Conservation (phyloP, 768 basidiomycete species). For the Podaxis mareebaensis region DNA sequence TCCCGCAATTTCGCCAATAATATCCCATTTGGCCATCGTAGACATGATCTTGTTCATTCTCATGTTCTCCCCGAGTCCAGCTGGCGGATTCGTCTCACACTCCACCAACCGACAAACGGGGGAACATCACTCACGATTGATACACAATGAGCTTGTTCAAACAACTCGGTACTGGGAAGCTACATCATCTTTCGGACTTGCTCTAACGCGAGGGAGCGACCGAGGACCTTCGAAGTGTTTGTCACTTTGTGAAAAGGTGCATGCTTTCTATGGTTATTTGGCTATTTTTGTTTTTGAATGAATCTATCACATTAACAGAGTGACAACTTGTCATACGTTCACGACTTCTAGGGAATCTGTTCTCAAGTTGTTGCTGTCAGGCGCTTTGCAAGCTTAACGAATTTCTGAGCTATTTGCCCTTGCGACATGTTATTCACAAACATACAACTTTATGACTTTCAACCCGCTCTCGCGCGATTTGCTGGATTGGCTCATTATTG, state of each 20-base stretch:
- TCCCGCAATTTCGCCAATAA: slow-evolving; percentile 31
- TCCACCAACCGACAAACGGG: slow-evolving; percentile 48
- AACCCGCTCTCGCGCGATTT: slow-evolving; percentile 76
- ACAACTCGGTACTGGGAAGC: slow-evolving; percentile 89
- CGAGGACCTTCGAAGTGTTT: slow-evolving; percentile 82
- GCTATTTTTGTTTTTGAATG: slow-evolving; percentile 11
- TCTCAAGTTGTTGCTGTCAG: slow-evolving; percentile 86
- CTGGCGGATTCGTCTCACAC: slow-evolving; percentile 18
- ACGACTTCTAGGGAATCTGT: slow-evolving; percentile 86
- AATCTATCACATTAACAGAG: slow-evolving; percentile 44
- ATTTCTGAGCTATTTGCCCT: slow-evolving; percentile 78
- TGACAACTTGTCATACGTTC: slow-evolving; percentile 89
- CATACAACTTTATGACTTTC: slow-evolving; percentile 91
- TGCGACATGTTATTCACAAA: slow-evolving; percentile 98
- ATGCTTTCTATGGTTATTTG: slow-evolving; percentile 23
- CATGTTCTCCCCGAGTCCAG: slow-evolving; percentile 55
- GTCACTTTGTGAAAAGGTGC: slow-evolving; percentile 95
- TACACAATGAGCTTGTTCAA: slow-evolving; percentile 84
- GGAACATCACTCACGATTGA: slow-evolving; percentile 88
- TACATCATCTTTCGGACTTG: slow-evolving; percentile 92
- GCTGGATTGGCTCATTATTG: slow-evolving; percentile 81
- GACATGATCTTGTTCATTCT: slow-evolving; percentile 91
- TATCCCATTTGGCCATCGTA: slow-evolving; percentile 73
- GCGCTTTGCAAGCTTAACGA: slow-evolving; percentile 67
- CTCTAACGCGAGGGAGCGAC: slow-evolving; percentile 80